phyloP scores from a whole-genome alignment of 768 basidiomycete genomes.

The Tylopilus subfusipes region DNA sequence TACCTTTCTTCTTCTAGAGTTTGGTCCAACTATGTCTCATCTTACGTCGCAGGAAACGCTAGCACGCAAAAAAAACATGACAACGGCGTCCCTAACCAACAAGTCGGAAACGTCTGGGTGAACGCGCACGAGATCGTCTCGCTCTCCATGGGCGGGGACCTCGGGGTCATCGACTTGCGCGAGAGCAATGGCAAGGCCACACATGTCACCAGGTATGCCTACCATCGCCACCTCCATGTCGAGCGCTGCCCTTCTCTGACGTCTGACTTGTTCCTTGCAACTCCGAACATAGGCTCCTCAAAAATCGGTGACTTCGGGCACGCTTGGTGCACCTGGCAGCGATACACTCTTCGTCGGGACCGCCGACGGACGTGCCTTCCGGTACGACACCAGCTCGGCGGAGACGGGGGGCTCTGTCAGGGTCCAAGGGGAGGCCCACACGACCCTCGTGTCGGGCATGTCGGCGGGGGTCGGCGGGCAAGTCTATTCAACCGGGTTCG shows the following conservation, averaged over 20 bases:
- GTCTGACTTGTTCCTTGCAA: neutral
- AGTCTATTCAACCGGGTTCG: conserved; percentile 73
- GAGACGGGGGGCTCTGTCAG: conserved; percentile 28
- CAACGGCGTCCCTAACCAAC: conserved; percentile 72
- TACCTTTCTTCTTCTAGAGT: neutral
- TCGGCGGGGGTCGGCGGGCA: conserved; percentile 44
- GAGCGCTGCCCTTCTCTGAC: neutral
- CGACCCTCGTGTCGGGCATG: conserved; percentile 65
- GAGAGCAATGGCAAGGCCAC: conserved; percentile 52
- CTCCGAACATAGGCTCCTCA: conserved; percentile 62
- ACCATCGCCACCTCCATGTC: neutral
- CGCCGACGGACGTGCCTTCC: conserved; percentile 71
- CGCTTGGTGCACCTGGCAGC: conserved; percentile 32
- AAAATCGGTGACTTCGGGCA: conserved; percentile 69
- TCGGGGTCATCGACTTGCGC: conserved; percentile 81
- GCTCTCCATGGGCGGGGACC: conserved; percentile 74
- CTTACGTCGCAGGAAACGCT: conserved; percentile 71
- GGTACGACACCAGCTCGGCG: conserved; percentile 45
- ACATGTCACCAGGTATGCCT: conserved; percentile 54
- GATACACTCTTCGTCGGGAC: conserved; percentile 80
- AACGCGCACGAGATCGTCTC: conserved; percentile 70
- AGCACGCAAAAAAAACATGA: conserved; percentile 69
- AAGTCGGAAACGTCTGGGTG: conserved; percentile 87
- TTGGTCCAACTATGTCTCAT: neutral
- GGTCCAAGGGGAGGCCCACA: conserved; percentile 65